These are phyloP conservation scores for Teunomyces atbi DNA, from an alignment of 805 yeast genomes.

Conservation along the genomic window DNA sequence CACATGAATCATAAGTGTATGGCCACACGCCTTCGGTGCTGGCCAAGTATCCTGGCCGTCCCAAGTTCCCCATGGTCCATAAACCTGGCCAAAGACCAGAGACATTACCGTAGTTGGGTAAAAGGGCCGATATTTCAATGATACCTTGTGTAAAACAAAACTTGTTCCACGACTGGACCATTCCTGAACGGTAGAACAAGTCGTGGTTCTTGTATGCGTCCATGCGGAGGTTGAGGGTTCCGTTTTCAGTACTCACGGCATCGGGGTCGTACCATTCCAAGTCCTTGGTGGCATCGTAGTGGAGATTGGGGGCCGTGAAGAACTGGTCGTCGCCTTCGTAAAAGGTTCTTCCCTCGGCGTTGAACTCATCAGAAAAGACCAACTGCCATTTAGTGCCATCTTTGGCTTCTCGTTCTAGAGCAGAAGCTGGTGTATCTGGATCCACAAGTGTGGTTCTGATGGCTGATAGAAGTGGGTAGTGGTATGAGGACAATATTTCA, in stretches of 20 bases:
- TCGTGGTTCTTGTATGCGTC: constrained; percentile 83
- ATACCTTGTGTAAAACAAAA: constrained; percentile 84
- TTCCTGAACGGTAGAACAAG: constrained; percentile 81
- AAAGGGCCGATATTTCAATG: constrained; percentile 68
- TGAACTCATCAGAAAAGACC: constrained; percentile 90
- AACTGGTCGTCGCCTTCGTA: constrained; percentile 90
- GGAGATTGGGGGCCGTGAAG: constrained; percentile 80
- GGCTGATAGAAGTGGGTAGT: constrained; percentile 56
- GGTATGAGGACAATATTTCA: constrained; percentile 52
- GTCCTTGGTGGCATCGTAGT: constrained; percentile 86
- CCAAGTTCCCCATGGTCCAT: constrained; percentile 93
- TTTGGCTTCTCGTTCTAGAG: constrained; percentile 47
- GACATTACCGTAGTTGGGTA: constrained; percentile 77
- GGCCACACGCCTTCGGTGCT: constrained; percentile 96
- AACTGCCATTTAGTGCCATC: constrained; percentile 71
- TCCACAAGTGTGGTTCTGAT: constrained; percentile 62
- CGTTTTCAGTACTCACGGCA: constrained; percentile 74
- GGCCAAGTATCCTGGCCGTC: constrained; percentile 86
- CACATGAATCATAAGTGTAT: constrained; percentile 80
- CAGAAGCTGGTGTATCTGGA: constrained; percentile 64
- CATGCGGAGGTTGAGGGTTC: constrained; percentile 64
- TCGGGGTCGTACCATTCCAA: constrained; percentile 96
- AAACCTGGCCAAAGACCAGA: constrained; percentile 95
- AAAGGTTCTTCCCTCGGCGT: constrained; percentile 84
- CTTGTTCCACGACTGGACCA: constrained; percentile 91